Base-by-base conservation (phyloP, 768 basidiomycete genomes). In the Candolleomyces aberdarensis region DNA sequence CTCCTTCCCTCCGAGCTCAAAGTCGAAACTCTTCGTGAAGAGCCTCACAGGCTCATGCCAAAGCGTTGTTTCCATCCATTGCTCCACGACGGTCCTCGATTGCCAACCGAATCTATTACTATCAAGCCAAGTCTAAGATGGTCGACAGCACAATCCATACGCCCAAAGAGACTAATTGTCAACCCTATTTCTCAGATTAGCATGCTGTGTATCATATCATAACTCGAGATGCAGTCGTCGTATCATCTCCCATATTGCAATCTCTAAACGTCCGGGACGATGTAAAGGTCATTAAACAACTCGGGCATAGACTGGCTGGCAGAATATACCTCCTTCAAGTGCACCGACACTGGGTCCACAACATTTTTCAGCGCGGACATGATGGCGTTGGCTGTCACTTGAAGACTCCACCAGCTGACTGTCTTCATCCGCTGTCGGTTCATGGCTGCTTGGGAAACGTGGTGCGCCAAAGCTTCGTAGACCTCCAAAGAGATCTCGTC, bases 401-500 rank as follows among this genome's bases (percentile, higher is more conserved):
- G 95, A 22, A 98, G 79, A 69, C 91, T 94, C 97, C 97, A 99
- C 8, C 94, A 76, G 62, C 93, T 89, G 64, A 99, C 94, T 3
- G 88, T 91, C 74, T 88, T 91, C 70, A 97, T 85, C 14, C 96
- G 87, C 63, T 79, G 78, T 58, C 92, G 86, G 68, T 94, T 91
- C 79, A 92, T 87, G 70, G 95, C 93, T 26, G 85, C 88, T 66
- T 94, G 92, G 2, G 89, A 87, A 54, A 99, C 96, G 75, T 98
- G 97, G 71, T 94, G 87, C 10, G 96, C 96, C 59, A 99, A 81
- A 10, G 97, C 96, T 54, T 93, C 91, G 71, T 97, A 95, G 19
- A 86, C 88, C 79, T 97, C 94, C 65, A 88, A 76, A 1, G 94
- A 91, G 51, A 97, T 91, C 60, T 89, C 90, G 64, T 94, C 91